Evolutionary conservation across 176 grass and related monocot species (phyloP), one percentile per base, ranked within the genome.

Genomic region (Elymus sibiricus): DNA sequence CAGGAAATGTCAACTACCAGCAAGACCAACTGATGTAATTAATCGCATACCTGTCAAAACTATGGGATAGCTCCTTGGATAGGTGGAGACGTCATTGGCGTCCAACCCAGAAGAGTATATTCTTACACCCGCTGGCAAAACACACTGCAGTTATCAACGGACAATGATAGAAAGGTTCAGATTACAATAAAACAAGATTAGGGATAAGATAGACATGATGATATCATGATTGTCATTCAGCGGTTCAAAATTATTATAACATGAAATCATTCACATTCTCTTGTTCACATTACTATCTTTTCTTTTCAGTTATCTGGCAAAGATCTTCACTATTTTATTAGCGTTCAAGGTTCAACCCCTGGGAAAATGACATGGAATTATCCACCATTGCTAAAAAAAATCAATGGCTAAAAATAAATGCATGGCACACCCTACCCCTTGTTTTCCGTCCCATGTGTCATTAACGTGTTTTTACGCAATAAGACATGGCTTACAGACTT

Each of bases 121-220:
- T 68, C 85, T 95, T 71, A 99, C 97, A 58, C 97, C 97, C n/a
- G 97, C 97, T 77, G 97, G 97, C 89, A 99, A 90, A 78, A 99
- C 97, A 78, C 97, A 99, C 97, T 99, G 90, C 92, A 93, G 64
- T 85, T 76, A 77, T 88, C 74, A 83, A 74, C 62, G 76, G 51
- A 22, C 40, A 86, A 77, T 68, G 60, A 86, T 73, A 86, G 65
- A 82, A 11, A 39, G 32, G 35, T 66, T 84, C 51, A 90, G 42
- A 86, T 82, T 79, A 76, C n/a, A 53, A 67, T 68, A 62, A 80
- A 16, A 74, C 19, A 6, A 59, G 37, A 67, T 79, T 87, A 35
- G 34, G 7, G 28, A 37, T 86, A 78, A 79, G 78, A 82, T 19
- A 72, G 17, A 86, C 29, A 82, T 27, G 49, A 64, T 43, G 28